Evolutionary conservation across 768 basidiomycete species (phyloP).

Genomic region (Psilocybe tampanensis): DNA sequence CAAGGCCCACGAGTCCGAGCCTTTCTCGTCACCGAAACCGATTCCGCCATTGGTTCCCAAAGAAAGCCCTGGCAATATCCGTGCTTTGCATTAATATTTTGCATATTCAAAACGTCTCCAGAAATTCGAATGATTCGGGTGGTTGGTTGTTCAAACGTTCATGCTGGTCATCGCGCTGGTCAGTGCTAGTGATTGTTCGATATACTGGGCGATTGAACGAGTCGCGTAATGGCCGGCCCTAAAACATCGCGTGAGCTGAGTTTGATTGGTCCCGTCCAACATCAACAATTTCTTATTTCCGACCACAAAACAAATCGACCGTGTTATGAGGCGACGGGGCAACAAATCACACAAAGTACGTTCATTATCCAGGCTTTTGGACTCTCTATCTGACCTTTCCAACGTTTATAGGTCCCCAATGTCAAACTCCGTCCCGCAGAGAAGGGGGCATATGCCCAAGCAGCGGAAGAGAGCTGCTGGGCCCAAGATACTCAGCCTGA

Average conservation of each 20-base stretch:
- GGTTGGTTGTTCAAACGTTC: no score
- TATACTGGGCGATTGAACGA: not conserved
- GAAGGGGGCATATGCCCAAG: conserved; percentile 31
- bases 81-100: no score
- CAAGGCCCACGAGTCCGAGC: no score
- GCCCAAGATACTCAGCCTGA: conserved; percentile 52
- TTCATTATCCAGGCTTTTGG: not conserved
- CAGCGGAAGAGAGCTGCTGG: conserved; percentile 38
- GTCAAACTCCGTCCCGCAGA: conserved; percentile 77
- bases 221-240: conserved; percentile 18
- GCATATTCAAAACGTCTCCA: no score
- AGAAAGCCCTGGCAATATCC: no score
- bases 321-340: conserved; percentile 48
- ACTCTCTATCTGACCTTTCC: not conserved
- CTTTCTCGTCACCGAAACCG: no score
- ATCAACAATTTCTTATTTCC: not conserved
- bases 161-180: no score
- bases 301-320: not conserved
- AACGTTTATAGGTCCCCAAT: conserved; percentile 64
- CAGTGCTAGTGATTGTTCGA: no score
- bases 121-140: no score
- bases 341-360: conserved; percentile 71
- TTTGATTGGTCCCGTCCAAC: no score
- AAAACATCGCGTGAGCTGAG: conserved; percentile 7
- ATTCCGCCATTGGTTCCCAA: no score